Evolutionary conservation across 2,329 filamentous ascomycete species (phyloP).

Genomic region (Acrocalymma vagum): DNA sequence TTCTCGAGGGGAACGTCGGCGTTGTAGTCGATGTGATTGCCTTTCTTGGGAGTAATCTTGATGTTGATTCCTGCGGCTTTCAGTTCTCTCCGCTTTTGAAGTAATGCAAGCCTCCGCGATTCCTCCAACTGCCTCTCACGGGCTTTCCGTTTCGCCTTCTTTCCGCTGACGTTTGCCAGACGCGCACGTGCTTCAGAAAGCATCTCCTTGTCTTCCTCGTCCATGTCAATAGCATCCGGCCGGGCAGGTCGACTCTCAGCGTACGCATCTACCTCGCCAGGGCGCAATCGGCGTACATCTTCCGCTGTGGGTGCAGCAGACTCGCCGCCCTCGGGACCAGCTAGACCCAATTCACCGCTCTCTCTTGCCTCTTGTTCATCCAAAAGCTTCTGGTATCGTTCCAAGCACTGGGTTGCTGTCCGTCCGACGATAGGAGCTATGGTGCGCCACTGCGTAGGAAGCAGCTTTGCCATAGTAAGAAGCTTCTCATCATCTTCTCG

Average conservation of each 20-base stretch:
- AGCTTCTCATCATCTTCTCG: slow-evolving; percentile 98
- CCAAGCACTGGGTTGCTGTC: slow-evolving; percentile 95
- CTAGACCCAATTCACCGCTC: slow-evolving; percentile 79
- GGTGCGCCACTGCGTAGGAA: slow-evolving; percentile 99
- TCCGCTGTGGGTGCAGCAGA: slow-evolving; percentile 88
- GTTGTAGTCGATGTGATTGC: slow-evolving; percentile 99
- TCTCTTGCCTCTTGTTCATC: slow-evolving; percentile 95
- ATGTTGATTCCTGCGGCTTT: slow-evolving; percentile 99
- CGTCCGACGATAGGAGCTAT: slow-evolving; percentile 96
- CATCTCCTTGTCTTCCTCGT: slow-evolving; percentile 99
- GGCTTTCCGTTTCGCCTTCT: slow-evolving; percentile 98
- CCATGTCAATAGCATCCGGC: slow-evolving; percentile 96
- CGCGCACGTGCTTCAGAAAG: slow-evolving; percentile 95
- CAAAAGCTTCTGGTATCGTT: slow-evolving; percentile 94
- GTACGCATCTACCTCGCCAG: slow-evolving; percentile 96
- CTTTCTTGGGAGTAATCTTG: slow-evolving; percentile 89
- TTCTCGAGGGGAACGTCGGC: slow-evolving; percentile 98
- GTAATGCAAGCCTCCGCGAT: slow-evolving; percentile 83
- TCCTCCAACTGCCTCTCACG: slow-evolving; percentile 95
- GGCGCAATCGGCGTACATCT: slow-evolving; percentile 85
- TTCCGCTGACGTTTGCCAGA: slow-evolving; percentile 96
- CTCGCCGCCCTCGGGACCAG: slow-evolving; percentile 87
- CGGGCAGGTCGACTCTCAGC: slow-evolving; percentile 95
- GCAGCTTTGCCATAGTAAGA: slow-evolving; percentile 94
- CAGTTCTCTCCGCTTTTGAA: slow-evolving; percentile 95